These are phyloP conservation scores for Solanum habrochaites DNA, from an alignment of 257 asterid species.

Conservation along the genomic window DNA sequence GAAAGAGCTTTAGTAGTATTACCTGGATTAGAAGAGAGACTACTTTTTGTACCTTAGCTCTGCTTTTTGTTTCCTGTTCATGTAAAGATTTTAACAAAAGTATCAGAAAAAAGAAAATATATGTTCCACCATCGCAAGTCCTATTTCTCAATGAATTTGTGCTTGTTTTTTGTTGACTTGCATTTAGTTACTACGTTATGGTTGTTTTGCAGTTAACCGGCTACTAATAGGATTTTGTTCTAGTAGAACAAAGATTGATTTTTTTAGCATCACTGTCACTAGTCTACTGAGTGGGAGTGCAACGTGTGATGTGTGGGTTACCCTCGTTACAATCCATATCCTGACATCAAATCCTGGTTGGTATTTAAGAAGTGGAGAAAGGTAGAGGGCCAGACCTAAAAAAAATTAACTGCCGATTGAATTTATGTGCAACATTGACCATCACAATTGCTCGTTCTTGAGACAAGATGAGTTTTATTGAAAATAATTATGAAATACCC, in stretches of 20 bases:
- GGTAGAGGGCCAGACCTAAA: not conserved
- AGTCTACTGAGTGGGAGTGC: not conserved
- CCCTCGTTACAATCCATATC: not conserved
- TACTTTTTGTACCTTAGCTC: not conserved
- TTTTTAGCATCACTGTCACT: not conserved
- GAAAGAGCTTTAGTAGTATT: not conserved
- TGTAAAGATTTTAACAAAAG: not conserved
- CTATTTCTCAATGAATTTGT: not conserved
- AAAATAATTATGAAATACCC: not conserved
- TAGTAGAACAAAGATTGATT: not conserved
- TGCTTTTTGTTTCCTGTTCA: not conserved
- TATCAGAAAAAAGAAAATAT: not conserved
- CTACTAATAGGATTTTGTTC: not conserved
- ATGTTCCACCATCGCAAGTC: not conserved
- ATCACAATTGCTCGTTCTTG: not conserved
- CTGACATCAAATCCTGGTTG: not conserved
- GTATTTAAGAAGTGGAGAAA: not conserved
- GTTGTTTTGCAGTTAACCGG: not conserved
- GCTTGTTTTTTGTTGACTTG: not conserved
- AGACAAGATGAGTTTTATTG: not conserved
- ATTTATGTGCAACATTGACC: not conserved
- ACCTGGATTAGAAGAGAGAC: not conserved
- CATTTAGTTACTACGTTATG: not conserved
- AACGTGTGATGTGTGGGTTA: not conserved
- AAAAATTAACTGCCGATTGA: not conserved